These are phyloP conservation scores for Coemansia sp. DNA, from an alignment of 192 early-diverging fungal species.

Conservation along the genomic window DNA sequence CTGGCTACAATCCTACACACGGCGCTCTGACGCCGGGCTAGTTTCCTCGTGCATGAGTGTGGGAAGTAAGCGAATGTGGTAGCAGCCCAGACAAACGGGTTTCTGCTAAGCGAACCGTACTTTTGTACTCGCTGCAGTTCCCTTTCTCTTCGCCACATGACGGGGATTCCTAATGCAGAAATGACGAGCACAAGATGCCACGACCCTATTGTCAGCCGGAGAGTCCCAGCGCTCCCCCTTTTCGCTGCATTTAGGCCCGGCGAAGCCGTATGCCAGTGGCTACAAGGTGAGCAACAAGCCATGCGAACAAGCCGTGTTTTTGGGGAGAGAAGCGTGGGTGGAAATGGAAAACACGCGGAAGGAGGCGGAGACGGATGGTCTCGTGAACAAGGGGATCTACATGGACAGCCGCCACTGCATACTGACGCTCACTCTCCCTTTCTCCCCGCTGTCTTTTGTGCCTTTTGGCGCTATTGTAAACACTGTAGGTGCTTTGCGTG, in stretches of 20 bases:
- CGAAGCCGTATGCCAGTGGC: neutral
- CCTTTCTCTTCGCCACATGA: neutral
- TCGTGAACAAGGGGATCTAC: neutral
- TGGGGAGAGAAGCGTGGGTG: neutral
- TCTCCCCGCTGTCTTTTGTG: neutral
- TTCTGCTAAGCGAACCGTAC: neutral
- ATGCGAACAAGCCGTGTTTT: neutral
- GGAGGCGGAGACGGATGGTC: neutral
- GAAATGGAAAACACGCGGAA: neutral
- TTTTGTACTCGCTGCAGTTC: neutral
- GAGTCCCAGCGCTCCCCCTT: neutral
- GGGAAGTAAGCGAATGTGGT: neutral
- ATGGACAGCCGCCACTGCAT: neutral
- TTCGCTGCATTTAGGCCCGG: neutral
- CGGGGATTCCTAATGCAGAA: conserved; percentile 6
- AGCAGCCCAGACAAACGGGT: neutral
- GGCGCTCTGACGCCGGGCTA: neutral
- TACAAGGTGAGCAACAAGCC: neutral
- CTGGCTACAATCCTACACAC: neutral
- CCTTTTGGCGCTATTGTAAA: neutral
- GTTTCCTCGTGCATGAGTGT: neutral
- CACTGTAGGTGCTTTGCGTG: neutral
- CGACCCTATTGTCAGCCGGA: neutral
- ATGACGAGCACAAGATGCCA: neutral
- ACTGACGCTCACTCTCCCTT: neutral